Evolutionary conservation across 2,329 filamentous ascomycete species (phyloP), one percentile per base, ranked within the genome.

Genomic region (Talaromyces pinophilus): DNA sequence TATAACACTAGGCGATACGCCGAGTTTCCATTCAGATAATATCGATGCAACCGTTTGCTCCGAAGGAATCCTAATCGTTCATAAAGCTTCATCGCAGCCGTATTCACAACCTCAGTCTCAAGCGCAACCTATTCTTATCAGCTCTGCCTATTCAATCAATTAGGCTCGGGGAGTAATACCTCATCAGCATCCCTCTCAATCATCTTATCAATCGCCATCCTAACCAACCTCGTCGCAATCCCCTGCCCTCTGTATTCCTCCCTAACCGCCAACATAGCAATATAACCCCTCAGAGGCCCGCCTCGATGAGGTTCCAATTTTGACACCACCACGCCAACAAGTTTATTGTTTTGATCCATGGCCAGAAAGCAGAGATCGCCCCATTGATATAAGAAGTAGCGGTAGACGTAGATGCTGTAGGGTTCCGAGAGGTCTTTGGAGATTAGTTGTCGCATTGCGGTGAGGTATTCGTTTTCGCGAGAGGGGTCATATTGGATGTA

Each of bases 401-500:
- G 89, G 79, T 98, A 99, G 67, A 99, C 95, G 82, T 99, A 99
- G 77, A 99, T 98, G 80, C 94, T 98, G 79, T 99, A 99, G 1
- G 95, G 95, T 79, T 99, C 95, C 72, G 94, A 98, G 60, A 99
- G 85, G 76, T 98, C 95, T 74, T 94, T 96, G 54, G 93, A 95
- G 74, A 99, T 99, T 75, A 99, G 82, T 66, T 93, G 89, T 64
- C 94, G 89, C 79, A 99, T 97, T 50, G 92, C 88, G 42, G 93
- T 88, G 50, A 99, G 88, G 76, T 95, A 89, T 65, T 82, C 80
- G 62, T 85, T 83, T 74, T 90, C 88, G 70, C 87, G 86, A 60
- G 82, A 76, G 64, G 78, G 77, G 68, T 87, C 82, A 75, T 90
- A 90, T 72, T 85, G 85, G 67, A 86, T 76, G 75, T 89, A 89